Evolutionary conservation across 768 basidiomycete species (phyloP), one percentile per base, ranked within the genome.

Genomic region (Strobilomyces echinocephalus): DNA sequence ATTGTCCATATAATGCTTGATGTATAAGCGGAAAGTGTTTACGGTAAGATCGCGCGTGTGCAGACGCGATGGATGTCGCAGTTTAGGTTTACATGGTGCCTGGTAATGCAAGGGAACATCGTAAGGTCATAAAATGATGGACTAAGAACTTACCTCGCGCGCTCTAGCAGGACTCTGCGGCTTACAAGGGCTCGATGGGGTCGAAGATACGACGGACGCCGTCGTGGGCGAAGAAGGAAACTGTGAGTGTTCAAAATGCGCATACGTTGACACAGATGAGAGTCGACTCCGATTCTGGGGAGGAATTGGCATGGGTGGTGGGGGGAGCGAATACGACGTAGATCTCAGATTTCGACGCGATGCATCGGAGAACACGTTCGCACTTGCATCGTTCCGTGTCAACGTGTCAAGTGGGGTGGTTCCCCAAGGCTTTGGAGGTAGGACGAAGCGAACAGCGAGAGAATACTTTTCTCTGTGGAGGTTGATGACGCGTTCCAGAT

Each of bases 1-100:
- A 60, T 83, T 74, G 60, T 87, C 82, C 84, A 91, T 86, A 67
- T 82, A 91, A 59, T 90, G 84, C 58, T 87, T 88, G 55, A 91
- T 59, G 60, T 91, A 89, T 36, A 88, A 78, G 11, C 85, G 78
- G 64, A 91, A 88, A 0, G 82, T 85, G 55, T 85, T 85, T 4
- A 74, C 78, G 2, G 81, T 90, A 26, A 91, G 79, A 52, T 90
- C 85, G 18, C 75, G 74, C 0, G 81, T 78, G 51, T 78, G 84
- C 26, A 91, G 70, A 38, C 84, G 78, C 0, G 84, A 83, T 1
- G 88, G 89, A 66, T 91, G 88, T 42, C 87, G 84, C 42, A 91
- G 72, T 62, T 79, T 82, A 5, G 74, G 63, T 18, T 71, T 73
- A 4, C 59, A n/a, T 16, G 47, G 40, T 8, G 30, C 33, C 57